A percentile compares a stretch with the other conserved stretches of the same genome.
phyloP scores from a whole-genome alignment of 2,329 filamentous ascomycete species.

The Pyrenophora teres region DNA sequence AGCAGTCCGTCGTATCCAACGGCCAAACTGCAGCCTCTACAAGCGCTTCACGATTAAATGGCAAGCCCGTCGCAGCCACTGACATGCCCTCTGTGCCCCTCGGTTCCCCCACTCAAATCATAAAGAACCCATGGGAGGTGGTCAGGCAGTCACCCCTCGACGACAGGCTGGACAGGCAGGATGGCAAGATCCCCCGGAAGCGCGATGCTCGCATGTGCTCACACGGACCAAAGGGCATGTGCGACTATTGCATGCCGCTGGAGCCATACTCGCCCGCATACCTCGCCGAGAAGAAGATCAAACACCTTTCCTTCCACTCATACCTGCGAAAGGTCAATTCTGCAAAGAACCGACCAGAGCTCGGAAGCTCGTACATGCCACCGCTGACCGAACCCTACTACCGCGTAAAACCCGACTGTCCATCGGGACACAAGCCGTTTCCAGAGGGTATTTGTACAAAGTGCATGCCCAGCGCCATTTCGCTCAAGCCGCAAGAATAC shows the following conservation, averaged over 20 bases:
- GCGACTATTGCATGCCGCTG: slow-evolving; percentile 96
- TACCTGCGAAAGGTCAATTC: slow-evolving; percentile 94
- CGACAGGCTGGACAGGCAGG: slow-evolving; percentile 79
- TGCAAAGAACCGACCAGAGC: slow-evolving; percentile 93
- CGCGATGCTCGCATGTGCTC: slow-evolving; percentile 86
- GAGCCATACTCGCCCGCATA: slow-evolving; percentile 93
- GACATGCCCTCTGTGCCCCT: slow-evolving; percentile 68
- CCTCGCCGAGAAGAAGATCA: slow-evolving; percentile 94
- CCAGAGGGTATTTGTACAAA: slow-evolving; percentile 98
- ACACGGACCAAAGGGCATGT: slow-evolving; percentile 97
- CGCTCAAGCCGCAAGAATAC: slow-evolving; percentile 88
- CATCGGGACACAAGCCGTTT: slow-evolving; percentile 90
- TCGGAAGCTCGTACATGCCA: slow-evolving; percentile 93
- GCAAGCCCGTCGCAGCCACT: slow-evolving; percentile 70
- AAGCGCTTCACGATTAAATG: slow-evolving; percentile 71
- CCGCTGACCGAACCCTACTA: slow-evolving; percentile 92
- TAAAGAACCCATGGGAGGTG: slow-evolving; percentile 91
- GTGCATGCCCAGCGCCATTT: slow-evolving; percentile 96
- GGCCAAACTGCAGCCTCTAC: slow-evolving; percentile 48
- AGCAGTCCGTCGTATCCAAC: slow-evolving; percentile 58
- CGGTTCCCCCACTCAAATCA: slow-evolving; percentile 62
- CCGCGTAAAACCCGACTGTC: slow-evolving; percentile 84
- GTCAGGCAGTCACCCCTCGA: slow-evolving; percentile 88
- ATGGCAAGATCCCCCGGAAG: slow-evolving; percentile 84
- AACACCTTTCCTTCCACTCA: slow-evolving; percentile 95